Conservation (phyloP, 257 asterid genomes). For the Scutellaria galericulata region DNA sequence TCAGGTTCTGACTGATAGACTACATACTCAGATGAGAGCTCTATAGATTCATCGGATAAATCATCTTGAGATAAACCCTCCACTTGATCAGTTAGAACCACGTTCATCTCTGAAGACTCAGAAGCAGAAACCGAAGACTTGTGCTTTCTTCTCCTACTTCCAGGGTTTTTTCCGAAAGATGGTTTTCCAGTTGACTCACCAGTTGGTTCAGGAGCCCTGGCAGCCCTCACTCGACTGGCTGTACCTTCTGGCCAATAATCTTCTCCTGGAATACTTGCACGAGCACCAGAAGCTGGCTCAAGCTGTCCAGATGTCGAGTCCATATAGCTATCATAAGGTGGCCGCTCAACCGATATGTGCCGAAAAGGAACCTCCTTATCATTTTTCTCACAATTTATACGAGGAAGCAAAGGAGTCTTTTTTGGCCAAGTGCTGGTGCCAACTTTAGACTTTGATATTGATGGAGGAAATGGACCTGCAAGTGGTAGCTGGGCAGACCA, state of each 20-base stretch:
- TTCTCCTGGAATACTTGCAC: constrained; percentile 83
- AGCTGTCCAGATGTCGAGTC: constrained; percentile 94
- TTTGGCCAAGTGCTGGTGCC: constrained; percentile 31
- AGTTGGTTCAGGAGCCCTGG: constrained; percentile 84
- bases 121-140: constrained; percentile 55
- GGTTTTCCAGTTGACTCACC: constrained; percentile 77
- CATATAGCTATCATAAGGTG: constrained; percentile 77
- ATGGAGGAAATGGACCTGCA: constrained; percentile 38
- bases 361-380: constrained; percentile 49
- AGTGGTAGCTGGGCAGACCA: constrained; percentile 44
- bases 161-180: constrained; percentile 86
- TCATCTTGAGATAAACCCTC: constrained; percentile 54
- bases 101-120: constrained; percentile 46
- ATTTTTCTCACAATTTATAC: constrained; percentile 73
- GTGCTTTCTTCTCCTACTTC: constrained; percentile 82
- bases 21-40: constrained; percentile 58
- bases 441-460: constrained; percentile 37
- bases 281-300: constrained; percentile 98
- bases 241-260: constrained; percentile 99
- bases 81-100: constrained; percentile 42
- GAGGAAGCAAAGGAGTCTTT: constrained; percentile 46
- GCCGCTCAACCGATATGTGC: constrained; percentile 69
- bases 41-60: constrained; percentile 58
- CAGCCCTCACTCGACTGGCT: constrained; percentile 76
- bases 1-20: constrained; percentile 69